These are phyloP conservation scores for Talaromyces borbonicus DNA, from an alignment of 495 filamentous ascomycete species.

Conservation along the genomic window DNA sequence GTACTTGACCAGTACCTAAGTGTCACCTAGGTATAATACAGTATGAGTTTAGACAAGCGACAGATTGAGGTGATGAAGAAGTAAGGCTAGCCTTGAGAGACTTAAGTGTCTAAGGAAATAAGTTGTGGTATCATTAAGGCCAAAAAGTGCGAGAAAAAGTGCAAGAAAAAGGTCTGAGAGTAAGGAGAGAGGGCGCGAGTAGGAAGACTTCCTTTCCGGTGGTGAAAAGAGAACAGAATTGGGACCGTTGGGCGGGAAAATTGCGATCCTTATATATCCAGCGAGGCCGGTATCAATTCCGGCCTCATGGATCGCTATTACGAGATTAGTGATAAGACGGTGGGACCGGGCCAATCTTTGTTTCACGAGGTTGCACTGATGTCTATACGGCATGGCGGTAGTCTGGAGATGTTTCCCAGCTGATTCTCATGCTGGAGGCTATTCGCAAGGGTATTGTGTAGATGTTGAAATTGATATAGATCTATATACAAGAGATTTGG, in stretches of 20 bases:
- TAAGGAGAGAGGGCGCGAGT: constrained; percentile 8
- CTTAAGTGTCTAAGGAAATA: constrained; percentile 8
- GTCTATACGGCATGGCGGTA: neutral
- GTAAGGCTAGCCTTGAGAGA: neutral
- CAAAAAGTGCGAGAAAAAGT: constrained; percentile 27
- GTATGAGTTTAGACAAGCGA: no score
- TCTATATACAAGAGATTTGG: neutral
- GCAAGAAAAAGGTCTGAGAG: constrained; percentile 11
- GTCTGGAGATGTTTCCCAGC: no score
- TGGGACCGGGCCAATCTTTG: constrained; percentile 4
- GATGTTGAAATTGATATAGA: neutral
- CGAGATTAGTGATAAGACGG: constrained; percentile 3
- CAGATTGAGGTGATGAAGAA: neutral
- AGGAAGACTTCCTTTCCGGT: constrained; percentile 9
- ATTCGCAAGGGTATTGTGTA: neutral
- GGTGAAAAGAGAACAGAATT: constrained; percentile 12
- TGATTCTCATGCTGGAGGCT: no score
- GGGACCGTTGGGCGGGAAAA: constrained; percentile 18
- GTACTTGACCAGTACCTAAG: no score
- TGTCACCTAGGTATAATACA: no score
- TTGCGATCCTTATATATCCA: constrained; percentile 44
- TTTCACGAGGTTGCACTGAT: neutral
- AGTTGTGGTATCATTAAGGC: constrained; percentile 21
- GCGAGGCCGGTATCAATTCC: constrained; percentile 54
- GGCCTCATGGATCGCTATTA: constrained; percentile 29